Evolutionary conservation across 768 basidiomycete species (phyloP), one percentile per base, ranked within the genome.

Genomic region (Gymnopilus dilepis): DNA sequence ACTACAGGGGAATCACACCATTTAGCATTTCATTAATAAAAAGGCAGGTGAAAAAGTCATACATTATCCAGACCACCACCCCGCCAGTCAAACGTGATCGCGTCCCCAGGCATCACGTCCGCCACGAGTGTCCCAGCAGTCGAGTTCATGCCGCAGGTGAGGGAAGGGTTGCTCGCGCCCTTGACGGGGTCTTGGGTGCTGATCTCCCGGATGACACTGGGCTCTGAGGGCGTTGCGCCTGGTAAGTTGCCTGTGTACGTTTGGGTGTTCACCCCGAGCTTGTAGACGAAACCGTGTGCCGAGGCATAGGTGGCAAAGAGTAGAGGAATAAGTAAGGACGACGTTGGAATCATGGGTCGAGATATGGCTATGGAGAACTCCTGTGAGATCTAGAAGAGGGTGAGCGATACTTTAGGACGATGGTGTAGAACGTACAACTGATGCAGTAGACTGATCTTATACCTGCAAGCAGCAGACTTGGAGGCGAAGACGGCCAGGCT

Each of bases 111-210:
- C 59, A 85, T 86, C 17, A 84, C 88, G 45, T 80, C 67, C 3
- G 81, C 86, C 41, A 84, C 78, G 31, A 82, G 74, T 5, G 78
- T 60, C 0, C 86, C 89, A 1, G 77, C 71, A 47, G 78, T 73
- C 5, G 87, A 83, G 30, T 79, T 74, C 22, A 78, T 74, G 9
- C 90, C 90, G 64, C 90, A 92, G 73, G 84, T 88, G 8, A 89
- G 48, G 55, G 76, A 78, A 1, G 81, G 67, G 66, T 89, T 90
- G 33, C 59, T 73, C 19, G 87, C 82, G 41, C 86, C 86, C 71
- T 90, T 78, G 65, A 80, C 76, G 0, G 84, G 84, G 48, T 71
- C 69, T 2, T 71, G 73, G 1, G 65, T 62, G 66, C 63, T 68
- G 58, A 84, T 70, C 59, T 80, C 76, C 26, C 82, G 81, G 56